Evolutionary conservation across 2,329 filamentous ascomycete species (phyloP), one percentile per base, ranked within the genome.

Genomic region (Cytospora chrysosperma): DNA sequence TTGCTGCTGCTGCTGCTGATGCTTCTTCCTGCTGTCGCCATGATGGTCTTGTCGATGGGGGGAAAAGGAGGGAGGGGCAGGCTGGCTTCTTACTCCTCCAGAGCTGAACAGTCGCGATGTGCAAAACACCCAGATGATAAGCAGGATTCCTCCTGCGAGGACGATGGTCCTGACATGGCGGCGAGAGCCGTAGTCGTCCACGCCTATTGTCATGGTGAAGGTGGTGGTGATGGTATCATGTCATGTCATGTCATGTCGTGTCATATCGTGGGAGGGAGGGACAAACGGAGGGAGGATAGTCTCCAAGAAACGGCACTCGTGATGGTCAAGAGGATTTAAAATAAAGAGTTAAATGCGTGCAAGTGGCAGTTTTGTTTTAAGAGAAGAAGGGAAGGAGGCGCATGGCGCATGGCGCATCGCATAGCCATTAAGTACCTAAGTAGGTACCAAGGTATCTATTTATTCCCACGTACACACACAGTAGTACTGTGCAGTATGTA

Each of bases 51-150:
- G 7, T 26, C 5, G 4, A 28, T 7, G 24, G 17, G n/a, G 28
- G n/a, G n/a, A n/a, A 21, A 9, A 15, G 8, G 24, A 9, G 5
- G 6, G 19, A 17, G 19, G 24, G 21, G 28, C 17, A 24, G 52
- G 28, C 21, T 1, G 10, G 30, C 12, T 27, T 9, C 51, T 26
- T 34, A 47, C 50, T 30, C 21, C 50, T 21, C 51, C 51, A n/a
- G 59, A 61, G 28, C 26, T 64, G 32, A 64, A 61, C 30, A 66
- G 40, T 24, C 53, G 53, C 32, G 56, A 58, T 9, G 52, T 57
- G 17, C 54, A 56, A 26, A 66, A 21, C n/a, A 56, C 59, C 64
- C 64, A 66, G 21, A 66, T 34, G 30, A 66, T 28, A 7, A 66
- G n/a, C 37, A 66, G 30, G 34, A 60, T 8, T 13, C 53, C 57